Base-by-base conservation (phyloP, 2,329 filamentous ascomycete genomes). In the Botryotinia narcissicola region DNA sequence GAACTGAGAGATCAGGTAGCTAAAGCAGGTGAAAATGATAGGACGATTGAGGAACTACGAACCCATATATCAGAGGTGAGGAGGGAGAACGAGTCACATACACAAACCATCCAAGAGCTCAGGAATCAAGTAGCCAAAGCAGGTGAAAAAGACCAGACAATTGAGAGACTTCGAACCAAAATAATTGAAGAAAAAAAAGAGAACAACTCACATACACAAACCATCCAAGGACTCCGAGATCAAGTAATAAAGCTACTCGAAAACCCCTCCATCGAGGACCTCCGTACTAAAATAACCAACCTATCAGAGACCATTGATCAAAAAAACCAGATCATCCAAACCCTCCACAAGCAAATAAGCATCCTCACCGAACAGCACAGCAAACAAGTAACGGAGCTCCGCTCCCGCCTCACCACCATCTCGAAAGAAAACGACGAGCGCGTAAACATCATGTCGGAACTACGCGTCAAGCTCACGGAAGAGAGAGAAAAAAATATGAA, bases 1-100 rank as follows among this genome's bases (percentile, higher is more conserved):
- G 51, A 16, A 3, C 48, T 51, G 10, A 14, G 48, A 7, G 25
- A 51, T 4, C 4, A 51, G 4, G 6, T 51, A 51, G 25, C 48
- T 4, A 57, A 29, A 32, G 51, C n/a, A 29, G 51, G 6, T 2
- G 51, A 57, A 4, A 29, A 57, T 4, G n/a, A 57, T 18, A 6
- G 9, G 16, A 57, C n/a, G 2, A 57, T 57, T 3, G 51, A 57
- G 16, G 7, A 18, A 32, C n/a, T 57, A 8, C 14, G 0, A 16
- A n/a, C 5, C 5, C 48, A 54, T 16, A 3, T 54, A 5, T 54
- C 25, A 0, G 25, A 54, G 3, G 5, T n/a, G 0, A 54, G 6
- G 0, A 54, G 10, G 12, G 48, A 54, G 25, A 54, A 54, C 4
- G 25, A 54, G 0, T 14, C 48, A 54, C 48, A n/a, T 16, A 4